Percentiles rank a stretch among this genome's conserved stretches.
These are phyloP conservation scores for Carallia brachiata DNA, from an alignment of 345 rosid species.

Conservation along the genomic window DNA sequence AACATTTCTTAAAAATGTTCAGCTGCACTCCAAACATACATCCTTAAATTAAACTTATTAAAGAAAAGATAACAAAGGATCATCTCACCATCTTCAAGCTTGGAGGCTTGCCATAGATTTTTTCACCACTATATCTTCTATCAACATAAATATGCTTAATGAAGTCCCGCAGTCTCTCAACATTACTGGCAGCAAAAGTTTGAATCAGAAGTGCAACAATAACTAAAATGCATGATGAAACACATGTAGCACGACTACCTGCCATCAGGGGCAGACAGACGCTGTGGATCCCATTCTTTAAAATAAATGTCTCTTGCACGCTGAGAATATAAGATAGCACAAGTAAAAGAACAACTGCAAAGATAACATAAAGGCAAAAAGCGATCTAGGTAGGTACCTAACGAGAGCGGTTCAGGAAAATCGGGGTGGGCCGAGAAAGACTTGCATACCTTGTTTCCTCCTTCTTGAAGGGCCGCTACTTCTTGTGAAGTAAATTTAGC, in stretches of 20 bases:
- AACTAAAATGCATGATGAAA: conserved; percentile 4
- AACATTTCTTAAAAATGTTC: no score
- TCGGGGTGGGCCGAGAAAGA: not conserved
- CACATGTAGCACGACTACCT: conserved; percentile 43
- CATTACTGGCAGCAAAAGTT: conserved; percentile 53
- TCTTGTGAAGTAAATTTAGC: conserved; percentile 91
- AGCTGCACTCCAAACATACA: no score
- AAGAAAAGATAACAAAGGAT: conserved; percentile 2
- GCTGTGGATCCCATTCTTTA: conserved; percentile 87
- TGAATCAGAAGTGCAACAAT: conserved; percentile 25
- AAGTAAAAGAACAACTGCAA: conserved; percentile 10
- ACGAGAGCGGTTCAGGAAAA: not conserved
- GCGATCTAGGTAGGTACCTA: not conserved
- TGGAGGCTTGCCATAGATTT: conserved; percentile 75
- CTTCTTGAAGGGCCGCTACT: conserved; percentile 79
- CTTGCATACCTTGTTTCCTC: conserved; percentile 81
- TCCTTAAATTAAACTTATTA: no score
- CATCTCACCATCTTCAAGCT: conserved; percentile 59
- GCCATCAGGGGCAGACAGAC: conserved; percentile 69
- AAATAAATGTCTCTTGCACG: conserved; percentile 78
- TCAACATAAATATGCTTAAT: conserved; percentile 91
- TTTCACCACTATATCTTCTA: conserved; percentile 72
- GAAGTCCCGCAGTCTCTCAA: conserved; percentile 76
- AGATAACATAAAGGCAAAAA: not conserved
- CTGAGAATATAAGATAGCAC: conserved; percentile 35